A percentile compares a stretch with the other conserved stretches of the same genome.
Conservation (phyloP, 2,329 filamentous ascomycete species). For the Zopfia rhizophila region DNA sequence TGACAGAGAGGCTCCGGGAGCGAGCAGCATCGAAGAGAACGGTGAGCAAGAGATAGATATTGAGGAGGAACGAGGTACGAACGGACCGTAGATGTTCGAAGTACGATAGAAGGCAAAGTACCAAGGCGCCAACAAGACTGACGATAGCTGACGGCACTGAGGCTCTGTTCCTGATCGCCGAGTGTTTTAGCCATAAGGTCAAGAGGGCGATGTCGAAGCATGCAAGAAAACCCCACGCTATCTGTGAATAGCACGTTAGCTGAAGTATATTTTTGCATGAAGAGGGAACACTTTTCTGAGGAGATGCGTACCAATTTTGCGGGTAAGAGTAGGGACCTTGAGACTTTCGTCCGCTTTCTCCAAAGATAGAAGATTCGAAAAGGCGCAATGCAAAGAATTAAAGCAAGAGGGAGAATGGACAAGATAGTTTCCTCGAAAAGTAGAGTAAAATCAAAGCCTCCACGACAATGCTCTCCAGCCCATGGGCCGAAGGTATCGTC, state of each 20-base stretch:
- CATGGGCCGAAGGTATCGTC: constrained; percentile 48
- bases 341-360: constrained; percentile 37
- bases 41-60: constrained; percentile 58
- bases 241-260: constrained; percentile 23
- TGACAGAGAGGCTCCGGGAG: constrained; percentile 54
- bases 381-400: constrained; percentile 43
- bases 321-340: constrained; percentile 31
- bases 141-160: constrained; percentile 41
- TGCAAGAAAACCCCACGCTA: constrained; percentile 35
- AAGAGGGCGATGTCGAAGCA: constrained; percentile 42
- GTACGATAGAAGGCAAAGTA: constrained; percentile 56
- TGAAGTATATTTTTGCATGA: constrained; percentile 2
- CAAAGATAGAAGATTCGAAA: constrained; percentile 40
- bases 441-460: constrained; percentile 52
- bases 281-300: background rate
- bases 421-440: constrained; percentile 50
- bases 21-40: constrained; percentile 59
- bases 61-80: constrained; percentile 60
- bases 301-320: constrained; percentile 39
- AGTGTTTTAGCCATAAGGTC: constrained; percentile 36
- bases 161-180: constrained; percentile 23
- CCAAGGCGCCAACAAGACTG: constrained; percentile 35
- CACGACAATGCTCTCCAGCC: constrained; percentile 42
- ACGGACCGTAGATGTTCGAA: constrained; percentile 59
- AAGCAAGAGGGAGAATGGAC: constrained; percentile 39